A percentile compares a stretch with the other conserved stretches of the same genome.
Evolutionary conservation across 192 early-diverging fungal genomes (phyloP).

Genomic region (Irineochytrium annulatum): DNA sequence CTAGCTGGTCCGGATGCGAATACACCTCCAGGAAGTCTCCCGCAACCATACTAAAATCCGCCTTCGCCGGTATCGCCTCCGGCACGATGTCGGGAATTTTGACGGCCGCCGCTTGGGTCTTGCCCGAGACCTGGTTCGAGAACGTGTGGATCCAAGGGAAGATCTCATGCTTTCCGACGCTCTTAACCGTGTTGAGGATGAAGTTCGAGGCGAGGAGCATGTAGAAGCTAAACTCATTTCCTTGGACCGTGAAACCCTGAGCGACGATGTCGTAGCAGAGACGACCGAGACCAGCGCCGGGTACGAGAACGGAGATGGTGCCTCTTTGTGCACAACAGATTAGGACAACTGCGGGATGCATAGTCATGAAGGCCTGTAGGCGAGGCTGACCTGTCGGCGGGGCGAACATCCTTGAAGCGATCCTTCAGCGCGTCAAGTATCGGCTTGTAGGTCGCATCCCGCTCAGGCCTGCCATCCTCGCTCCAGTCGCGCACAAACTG

Average conservation of each 20-base stretch:
- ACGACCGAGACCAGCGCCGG: slow-evolving; percentile 94
- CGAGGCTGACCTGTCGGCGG: slow-evolving; percentile 48
- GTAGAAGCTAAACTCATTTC: slow-evolving; percentile 85
- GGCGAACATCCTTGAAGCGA: slow-evolving; percentile 48
- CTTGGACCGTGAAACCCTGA: slow-evolving; percentile 29
- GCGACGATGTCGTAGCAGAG: slow-evolving; percentile 89
- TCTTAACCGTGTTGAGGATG: slow-evolving; percentile 74
- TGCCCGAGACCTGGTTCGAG: slow-evolving; percentile 62
- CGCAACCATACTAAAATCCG: slow-evolving; percentile 93
- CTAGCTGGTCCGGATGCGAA: slow-evolving; percentile 46
- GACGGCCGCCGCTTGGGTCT: slow-evolving; percentile 65
- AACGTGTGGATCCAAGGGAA: slow-evolving; percentile 94
- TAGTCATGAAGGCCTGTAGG: too few relatives aligned
- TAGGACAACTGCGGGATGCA: too few relatives aligned
- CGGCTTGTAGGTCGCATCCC: slow-evolving; percentile 75
- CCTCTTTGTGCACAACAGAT: too few relatives aligned
- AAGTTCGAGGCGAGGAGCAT: slow-evolving; percentile 95
- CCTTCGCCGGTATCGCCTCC: slow-evolving; percentile 50
- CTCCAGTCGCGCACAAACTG: slow-evolving; percentile 98
- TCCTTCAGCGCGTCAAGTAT: slow-evolving; percentile 68
- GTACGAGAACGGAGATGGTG: slow-evolving; percentile 71
- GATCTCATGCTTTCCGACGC: slow-evolving; percentile 53
- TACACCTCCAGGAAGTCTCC: slow-evolving; percentile 97
- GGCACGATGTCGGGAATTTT: slow-evolving; percentile 79
- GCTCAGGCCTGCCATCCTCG: slow-evolving; percentile 72